These are phyloP conservation scores for Microcyclosporella mali DNA, from an alignment of 2,329 filamentous ascomycete genomes.

Conservation along the genomic window DNA sequence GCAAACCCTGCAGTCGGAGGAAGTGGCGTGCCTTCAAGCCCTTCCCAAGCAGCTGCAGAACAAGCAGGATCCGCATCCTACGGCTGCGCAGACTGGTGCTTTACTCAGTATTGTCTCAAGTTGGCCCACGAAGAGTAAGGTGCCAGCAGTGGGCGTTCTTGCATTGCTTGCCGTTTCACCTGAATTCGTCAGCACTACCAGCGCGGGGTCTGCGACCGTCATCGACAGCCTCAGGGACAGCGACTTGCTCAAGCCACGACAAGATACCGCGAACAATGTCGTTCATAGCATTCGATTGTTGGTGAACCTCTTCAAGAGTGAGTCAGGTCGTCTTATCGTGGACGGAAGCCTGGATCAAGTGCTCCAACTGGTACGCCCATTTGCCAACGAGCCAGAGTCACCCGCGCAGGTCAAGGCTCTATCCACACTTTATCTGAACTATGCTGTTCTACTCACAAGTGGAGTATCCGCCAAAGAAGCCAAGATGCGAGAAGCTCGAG, in stretches of 20 bases:
- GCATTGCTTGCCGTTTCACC: slow-evolving; percentile 70
- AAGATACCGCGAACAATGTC: slow-evolving; percentile 64
- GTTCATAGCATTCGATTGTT: slow-evolving; percentile 82
- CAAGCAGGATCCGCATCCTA: slow-evolving; percentile 37
- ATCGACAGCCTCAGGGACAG: slow-evolving; percentile 53
- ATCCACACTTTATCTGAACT: slow-evolving; percentile 78
- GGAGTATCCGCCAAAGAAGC: slow-evolving; percentile 25
- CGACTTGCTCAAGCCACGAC: slow-evolving; percentile 51
- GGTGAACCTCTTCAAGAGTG: slow-evolving; percentile 74
- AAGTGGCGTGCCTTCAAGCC: slow-evolving; percentile 57
- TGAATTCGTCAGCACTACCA: slow-evolving; percentile 55
- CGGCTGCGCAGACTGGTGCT: slow-evolving; percentile 46
- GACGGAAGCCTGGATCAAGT: slow-evolving; percentile 55
- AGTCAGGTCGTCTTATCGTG: slow-evolving; percentile 58
- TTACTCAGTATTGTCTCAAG: slow-evolving; percentile 61
- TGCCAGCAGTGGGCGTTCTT: slow-evolving; percentile 80
- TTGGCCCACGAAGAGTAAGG: slow-evolving; percentile 75
- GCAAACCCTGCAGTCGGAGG: slow-evolving; percentile 64
- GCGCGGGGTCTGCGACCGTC: slow-evolving; percentile 51
- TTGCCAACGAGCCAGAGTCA: slow-evolving; percentile 47
- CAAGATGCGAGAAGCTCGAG: slow-evolving; percentile 26
- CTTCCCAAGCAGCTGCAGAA: slow-evolving; percentile 60
- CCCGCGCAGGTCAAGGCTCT: slow-evolving; percentile 72
- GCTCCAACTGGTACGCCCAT: slow-evolving; percentile 57
- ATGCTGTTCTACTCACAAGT: slow-evolving; percentile 62